These are phyloP conservation scores for Aureobasidium sp. DNA, from an alignment of 2,329 filamentous ascomycete species.

Conservation along the genomic window DNA sequence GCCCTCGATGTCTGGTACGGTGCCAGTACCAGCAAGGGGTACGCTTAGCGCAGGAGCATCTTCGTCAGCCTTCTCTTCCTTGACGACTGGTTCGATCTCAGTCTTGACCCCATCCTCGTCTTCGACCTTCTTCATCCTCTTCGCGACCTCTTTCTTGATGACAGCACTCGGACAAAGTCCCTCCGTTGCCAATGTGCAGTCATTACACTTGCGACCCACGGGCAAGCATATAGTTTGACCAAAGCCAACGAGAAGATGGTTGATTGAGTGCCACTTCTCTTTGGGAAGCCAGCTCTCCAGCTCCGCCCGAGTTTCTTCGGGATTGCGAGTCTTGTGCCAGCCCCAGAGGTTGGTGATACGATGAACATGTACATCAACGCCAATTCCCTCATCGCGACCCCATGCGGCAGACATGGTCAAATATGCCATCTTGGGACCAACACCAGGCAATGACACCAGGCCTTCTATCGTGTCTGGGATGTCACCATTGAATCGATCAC, in stretches of 20 bases:
- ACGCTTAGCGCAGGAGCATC: slow-evolving; percentile 25
- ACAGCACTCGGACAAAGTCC: slow-evolving; percentile 62
- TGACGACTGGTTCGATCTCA: slow-evolving; percentile 21
- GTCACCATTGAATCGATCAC: slow-evolving; percentile 63
- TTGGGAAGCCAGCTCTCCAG: slow-evolving; percentile 77
- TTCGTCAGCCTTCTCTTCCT: slow-evolving; percentile 24
- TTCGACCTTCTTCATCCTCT: slow-evolving; percentile 39
- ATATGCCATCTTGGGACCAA: slow-evolving; percentile 93
- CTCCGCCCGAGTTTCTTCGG: slow-evolving; percentile 71
- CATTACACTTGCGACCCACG: slow-evolving; percentile 71
- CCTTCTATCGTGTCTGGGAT: slow-evolving; percentile 74
- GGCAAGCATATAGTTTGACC: slow-evolving; percentile 83
- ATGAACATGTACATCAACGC: slow-evolving; percentile 91
- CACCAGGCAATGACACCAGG: slow-evolving; percentile 71
- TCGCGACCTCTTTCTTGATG: slow-evolving; percentile 44
- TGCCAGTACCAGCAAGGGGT: slow-evolving; percentile 3
- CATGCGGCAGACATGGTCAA: slow-evolving; percentile 73
- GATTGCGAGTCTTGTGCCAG: slow-evolving; percentile 74
- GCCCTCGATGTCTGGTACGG: slow-evolving; percentile 24
- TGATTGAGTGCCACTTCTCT: slow-evolving; percentile 88
- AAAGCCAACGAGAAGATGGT: slow-evolving; percentile 78
- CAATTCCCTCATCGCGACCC: slow-evolving; percentile 68
- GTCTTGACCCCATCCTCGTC: slow-evolving; percentile 29
- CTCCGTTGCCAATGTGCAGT: slow-evolving; percentile 70
- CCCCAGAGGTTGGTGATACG: slow-evolving; percentile 92